Percentiles rank a stretch among this genome's conserved stretches.
These are phyloP conservation scores for Cyamopsis tetragonoloba DNA, from an alignment of 306 rosid species.

Conservation along the genomic window DNA sequence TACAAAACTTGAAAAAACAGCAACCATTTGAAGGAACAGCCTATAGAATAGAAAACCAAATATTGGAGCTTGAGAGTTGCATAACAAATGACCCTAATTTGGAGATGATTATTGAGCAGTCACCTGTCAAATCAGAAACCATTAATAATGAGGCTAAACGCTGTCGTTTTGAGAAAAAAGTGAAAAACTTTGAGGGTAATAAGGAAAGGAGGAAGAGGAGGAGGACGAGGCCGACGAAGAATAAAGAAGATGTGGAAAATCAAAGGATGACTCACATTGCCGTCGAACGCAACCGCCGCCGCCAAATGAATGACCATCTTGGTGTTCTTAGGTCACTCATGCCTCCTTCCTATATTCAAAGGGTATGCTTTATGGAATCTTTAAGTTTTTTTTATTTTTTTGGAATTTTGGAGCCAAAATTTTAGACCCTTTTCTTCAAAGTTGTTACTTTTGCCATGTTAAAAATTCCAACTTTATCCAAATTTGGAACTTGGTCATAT, in stretches of 20 bases:
- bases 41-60: slow-evolving; percentile 36
- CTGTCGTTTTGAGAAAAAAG: no score
- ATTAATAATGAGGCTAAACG: slow-evolving; percentile 37
- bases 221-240: slow-evolving; percentile 70
- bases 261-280: slow-evolving; percentile 97
- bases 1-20: slow-evolving; percentile 59
- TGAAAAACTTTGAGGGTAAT: no score
- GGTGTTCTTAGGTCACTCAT: slow-evolving; percentile 81
- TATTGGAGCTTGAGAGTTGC: slow-evolving; percentile 60
- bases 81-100: slow-evolving; percentile 55
- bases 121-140: slow-evolving; percentile 69
- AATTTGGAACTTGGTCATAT: no score
- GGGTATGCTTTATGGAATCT: slow-evolving; percentile 41
- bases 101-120: slow-evolving; percentile 48
- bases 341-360: slow-evolving; percentile 78
- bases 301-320: slow-evolving; percentile 97
- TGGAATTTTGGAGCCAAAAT: neutral
- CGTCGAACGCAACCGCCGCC: slow-evolving; percentile 85
- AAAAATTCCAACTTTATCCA: slow-evolving; percentile 37
- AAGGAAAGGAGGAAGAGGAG: slow-evolving; percentile 72
- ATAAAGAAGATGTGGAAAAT: slow-evolving; percentile 88
- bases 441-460: slow-evolving; percentile 11
- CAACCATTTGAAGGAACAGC: slow-evolving; percentile 44
- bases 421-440: slow-evolving; percentile 11
- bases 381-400: neutral